Evolutionary conservation across 2,329 filamentous ascomycete species (phyloP), one percentile per base, ranked within the genome.

Genomic region (Sporothrix brasiliensis): DNA sequence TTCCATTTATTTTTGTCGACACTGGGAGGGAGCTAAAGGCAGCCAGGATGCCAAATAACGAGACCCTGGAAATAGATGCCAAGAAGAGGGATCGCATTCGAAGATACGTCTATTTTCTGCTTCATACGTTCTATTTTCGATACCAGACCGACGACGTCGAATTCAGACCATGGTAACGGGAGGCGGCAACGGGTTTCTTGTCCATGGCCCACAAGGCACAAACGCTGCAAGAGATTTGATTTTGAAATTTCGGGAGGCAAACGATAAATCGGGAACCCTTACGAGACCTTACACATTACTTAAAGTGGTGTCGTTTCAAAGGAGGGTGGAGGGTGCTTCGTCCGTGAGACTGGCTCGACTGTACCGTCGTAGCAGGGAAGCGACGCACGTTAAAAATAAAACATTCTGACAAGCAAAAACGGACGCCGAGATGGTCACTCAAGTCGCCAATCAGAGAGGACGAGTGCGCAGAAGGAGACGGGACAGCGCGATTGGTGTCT

Each of bases 371-470:
- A 7, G 4, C 34, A 9, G 34, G 34, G 34, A 5, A 34, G 30
- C 30, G 30, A 41, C 10, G 56, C 50, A 53, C 11, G 50, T 27
- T 41, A 60, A 60, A 60, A 60, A 60, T 60, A 60, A 60, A 60
- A 60, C 56, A 41, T 39, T 6, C n/a, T 4, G 30, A 39, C 56
- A 19, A 21, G n/a, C 30, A 41, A 60, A 60, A 60, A 60, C 13
- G n/a, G 56, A 21, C 56, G 30, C 56, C 41, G 41, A n/a, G 34
- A 34, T 34, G 34, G 34, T 34, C 30, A 39, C 54, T 30, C 54
- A 58, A 24, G 21, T 54, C 52, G 21, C 52, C 52, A 27, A 27
- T 24, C 27, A 14, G 11, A 54, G 52, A 54, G 24, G 24, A 24
- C 52, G 24, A 16, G 52, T 30, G 52, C 24, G 24, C 24, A 54